phyloP scores from a whole-genome alignment of 1,284 basidiomycete genomes.

The Meripilus lineatus region DNA sequence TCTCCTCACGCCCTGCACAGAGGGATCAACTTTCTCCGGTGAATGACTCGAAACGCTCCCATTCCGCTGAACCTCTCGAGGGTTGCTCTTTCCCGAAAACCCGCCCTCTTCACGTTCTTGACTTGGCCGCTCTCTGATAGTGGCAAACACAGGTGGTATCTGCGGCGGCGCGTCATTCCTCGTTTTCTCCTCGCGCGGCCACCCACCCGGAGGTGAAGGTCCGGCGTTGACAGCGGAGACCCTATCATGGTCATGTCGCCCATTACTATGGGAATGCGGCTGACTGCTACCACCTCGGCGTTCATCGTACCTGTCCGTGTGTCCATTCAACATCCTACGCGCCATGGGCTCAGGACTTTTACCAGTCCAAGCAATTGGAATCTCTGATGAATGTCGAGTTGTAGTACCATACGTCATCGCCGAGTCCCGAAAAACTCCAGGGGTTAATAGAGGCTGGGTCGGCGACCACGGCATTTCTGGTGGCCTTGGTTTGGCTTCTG shows the following conservation, averaged over 20 bases:
- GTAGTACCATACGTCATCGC: constrained; percentile 29
- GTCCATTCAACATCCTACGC: not conserved
- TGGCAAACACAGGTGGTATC: constrained; percentile 23
- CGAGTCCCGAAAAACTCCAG: constrained; percentile 33
- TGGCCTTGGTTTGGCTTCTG: not conserved
- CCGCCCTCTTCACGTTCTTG: constrained; percentile 21
- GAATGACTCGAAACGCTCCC: no score
- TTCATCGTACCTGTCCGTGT: not conserved
- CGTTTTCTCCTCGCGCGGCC: constrained; percentile 20
- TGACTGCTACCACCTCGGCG: no score
- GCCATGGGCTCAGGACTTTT: constrained; percentile 13
- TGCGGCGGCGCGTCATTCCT: constrained; percentile 25
- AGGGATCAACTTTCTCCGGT: constrained; percentile 15
- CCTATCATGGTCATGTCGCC: no score
- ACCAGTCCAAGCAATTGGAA: constrained; percentile 31
- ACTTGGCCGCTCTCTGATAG: constrained; percentile 23
- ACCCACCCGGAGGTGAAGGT: no score
- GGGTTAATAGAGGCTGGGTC: constrained; percentile 29
- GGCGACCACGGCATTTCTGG: constrained; percentile 19
- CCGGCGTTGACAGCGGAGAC: no score
- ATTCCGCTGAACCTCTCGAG: no score
- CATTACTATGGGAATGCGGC: no score
- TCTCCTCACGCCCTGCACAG: constrained; percentile 18
- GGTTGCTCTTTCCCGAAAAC: no score
- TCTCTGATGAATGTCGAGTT: constrained; percentile 23